Conservation (phyloP, 2,329 filamentous ascomycete genomes). For the Penicillium janthinellum region DNA sequence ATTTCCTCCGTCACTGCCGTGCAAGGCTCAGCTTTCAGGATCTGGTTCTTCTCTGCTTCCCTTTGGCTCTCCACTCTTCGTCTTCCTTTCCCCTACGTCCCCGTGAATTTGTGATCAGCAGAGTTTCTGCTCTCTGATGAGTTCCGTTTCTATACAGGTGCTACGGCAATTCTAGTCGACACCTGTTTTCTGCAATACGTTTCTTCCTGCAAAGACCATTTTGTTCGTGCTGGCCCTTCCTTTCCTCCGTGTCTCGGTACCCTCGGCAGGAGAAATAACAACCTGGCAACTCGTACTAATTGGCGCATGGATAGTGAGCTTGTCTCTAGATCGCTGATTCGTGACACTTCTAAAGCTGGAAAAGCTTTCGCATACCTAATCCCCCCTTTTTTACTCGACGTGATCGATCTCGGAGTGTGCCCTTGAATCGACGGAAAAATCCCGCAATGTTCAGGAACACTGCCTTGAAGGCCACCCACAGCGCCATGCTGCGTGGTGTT, state of each 20-base stretch:
- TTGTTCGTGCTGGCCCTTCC: conserved; percentile 27
- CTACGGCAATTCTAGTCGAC: conserved; percentile 45
- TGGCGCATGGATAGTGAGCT: background rate
- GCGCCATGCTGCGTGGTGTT: conserved; percentile 40
- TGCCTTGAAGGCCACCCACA: conserved; percentile 43
- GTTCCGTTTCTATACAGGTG: conserved; percentile 41
- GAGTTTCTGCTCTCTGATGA: conserved; percentile 44
- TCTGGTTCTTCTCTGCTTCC: conserved; percentile 15
- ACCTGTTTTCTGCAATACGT: conserved; percentile 34
- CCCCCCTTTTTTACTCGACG: conserved; percentile 5
- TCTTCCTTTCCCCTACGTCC: conserved; percentile 14
- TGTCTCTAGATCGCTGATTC: conserved; percentile 5
- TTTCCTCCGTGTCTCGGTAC: conserved; percentile 30
- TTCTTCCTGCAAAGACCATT: conserved; percentile 8
- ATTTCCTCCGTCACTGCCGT: conserved; percentile 4
- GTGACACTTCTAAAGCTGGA: conserved; percentile 1
- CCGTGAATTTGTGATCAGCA: conserved; percentile 24
- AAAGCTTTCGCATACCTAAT: background rate
- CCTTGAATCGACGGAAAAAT: conserved; percentile 29
- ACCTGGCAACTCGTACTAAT: conserved; percentile 19
- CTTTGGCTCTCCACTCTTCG: conserved; percentile 21
- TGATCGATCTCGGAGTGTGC: conserved; percentile 15
- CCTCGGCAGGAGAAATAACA: conserved; percentile 23
- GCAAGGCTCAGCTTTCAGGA: conserved; percentile 5
- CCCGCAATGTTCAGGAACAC: conserved; percentile 44